Evolutionary conservation across 805 yeast species (phyloP).

Genomic region (Grigorovia transvaalensis): DNA sequence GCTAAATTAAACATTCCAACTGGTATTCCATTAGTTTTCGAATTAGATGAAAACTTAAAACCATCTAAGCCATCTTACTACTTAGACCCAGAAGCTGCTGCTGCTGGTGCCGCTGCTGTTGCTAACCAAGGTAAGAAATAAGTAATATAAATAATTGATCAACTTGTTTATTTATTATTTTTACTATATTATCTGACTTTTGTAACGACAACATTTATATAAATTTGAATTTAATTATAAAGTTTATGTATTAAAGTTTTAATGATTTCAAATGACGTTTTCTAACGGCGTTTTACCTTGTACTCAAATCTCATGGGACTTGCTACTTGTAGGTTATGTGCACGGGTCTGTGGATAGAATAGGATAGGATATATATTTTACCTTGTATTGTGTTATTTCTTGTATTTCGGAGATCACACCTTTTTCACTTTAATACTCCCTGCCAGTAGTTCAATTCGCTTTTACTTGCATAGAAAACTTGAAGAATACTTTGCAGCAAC

Average conservation of each 20-base stretch:
- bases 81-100: constrained; percentile 99
- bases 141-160: not conserved
- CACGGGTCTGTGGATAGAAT: no score
- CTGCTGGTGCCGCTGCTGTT: constrained; percentile 98
- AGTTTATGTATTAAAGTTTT: not conserved
- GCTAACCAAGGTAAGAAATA: constrained; percentile 84
- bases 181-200: not conserved
- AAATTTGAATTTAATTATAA: not conserved
- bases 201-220: not conserved
- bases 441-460: no score
- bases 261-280: not conserved
- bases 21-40: constrained; percentile 96
- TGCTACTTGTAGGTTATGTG: not conserved
- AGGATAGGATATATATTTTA: no score
- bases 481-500: no score
- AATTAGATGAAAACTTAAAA: constrained; percentile 74
- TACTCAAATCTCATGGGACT: not conserved
- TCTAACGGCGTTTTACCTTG: not conserved
- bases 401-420: no score
- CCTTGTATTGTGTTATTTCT: no score
- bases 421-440: no score
- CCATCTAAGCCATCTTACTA: constrained; percentile 92
- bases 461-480: no score
- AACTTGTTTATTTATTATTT: not conserved
- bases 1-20: constrained; percentile 96